Percentiles rank a stretch among this genome's conserved stretches.
Evolutionary conservation across 129 eudicot species (phyloP).

Genomic region (Centrapalus pauciflorus): DNA sequence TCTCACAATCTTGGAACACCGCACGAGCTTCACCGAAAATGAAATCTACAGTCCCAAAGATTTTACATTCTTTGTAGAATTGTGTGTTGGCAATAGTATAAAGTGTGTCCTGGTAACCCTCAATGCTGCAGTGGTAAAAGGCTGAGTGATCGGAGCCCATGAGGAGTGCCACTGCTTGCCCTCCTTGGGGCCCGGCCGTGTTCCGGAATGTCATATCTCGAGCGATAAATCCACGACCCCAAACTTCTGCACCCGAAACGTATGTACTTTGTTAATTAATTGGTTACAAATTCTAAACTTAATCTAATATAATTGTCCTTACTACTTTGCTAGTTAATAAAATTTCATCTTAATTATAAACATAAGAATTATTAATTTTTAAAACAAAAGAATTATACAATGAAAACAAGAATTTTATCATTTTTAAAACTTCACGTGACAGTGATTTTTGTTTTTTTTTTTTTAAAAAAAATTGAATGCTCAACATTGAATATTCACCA

Average conservation of each 20-base stretch:
- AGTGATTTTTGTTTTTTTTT: too few relatives aligned
- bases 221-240: conserved; percentile 33
- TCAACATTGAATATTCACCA: too few relatives aligned
- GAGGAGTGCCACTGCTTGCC: conserved; percentile 30
- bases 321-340: too few relatives aligned
- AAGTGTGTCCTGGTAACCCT: conserved; percentile 39
- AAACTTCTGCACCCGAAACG: conserved; percentile 6
- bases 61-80: conserved; percentile 29
- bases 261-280: too few relatives aligned
- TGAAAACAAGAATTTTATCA: too few relatives aligned
- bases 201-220: conserved; percentile 18
- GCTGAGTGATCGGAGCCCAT: conserved; percentile 20
- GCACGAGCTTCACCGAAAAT: conserved; percentile 26
- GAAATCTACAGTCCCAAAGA: conserved; percentile 30
- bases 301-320: too few relatives aligned
- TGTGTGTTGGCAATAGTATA: conserved; percentile 7
- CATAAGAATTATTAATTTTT: too few relatives aligned
- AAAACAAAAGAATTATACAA: too few relatives aligned
- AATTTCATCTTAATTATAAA: too few relatives aligned
- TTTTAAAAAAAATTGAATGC: too few relatives aligned
- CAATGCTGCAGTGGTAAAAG: conserved; percentile 22
- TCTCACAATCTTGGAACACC: conserved; percentile 29
- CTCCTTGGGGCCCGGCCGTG: conserved; percentile 29
- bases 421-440: too few relatives aligned
- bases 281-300: too few relatives aligned